Conservation (phyloP, 2,329 filamentous ascomycete species). For the Colletotrichum filicis region DNA sequence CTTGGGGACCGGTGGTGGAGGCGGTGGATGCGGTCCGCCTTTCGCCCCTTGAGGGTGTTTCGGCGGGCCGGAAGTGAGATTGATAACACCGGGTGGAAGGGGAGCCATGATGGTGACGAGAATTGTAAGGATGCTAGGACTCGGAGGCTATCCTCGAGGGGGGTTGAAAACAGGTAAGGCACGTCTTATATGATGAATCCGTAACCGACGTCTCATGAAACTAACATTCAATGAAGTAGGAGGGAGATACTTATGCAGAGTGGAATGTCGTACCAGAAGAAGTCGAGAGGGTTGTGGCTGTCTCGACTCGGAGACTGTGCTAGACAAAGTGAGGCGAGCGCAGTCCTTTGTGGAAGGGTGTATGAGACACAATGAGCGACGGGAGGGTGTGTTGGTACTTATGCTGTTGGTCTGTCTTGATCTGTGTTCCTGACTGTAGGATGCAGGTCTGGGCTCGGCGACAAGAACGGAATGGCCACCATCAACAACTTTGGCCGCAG, state of each 20-base stretch:
- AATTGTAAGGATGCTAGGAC: neutral
- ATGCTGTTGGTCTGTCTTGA: neutral
- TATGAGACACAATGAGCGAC: constrained; percentile 18
- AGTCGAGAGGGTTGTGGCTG: neutral
- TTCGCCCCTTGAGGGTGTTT: neutral
- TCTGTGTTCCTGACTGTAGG: constrained; percentile 15
- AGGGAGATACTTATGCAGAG: neutral
- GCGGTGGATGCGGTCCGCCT: constrained; percentile 5
- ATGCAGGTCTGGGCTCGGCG: neutral
- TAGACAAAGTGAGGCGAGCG: constrained; percentile 31
- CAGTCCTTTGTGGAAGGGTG: constrained; percentile 7
- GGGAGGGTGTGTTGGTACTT: constrained; percentile 23
- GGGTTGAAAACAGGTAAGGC: neutral
- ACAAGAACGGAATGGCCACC: neutral
- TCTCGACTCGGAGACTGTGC: neutral
- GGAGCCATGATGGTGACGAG: constrained; percentile 15
- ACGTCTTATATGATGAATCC: constrained; percentile 5
- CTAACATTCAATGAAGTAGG: neutral
- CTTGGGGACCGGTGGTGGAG: neutral
- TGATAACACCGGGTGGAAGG: constrained; percentile 12
- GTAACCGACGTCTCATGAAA: neutral
- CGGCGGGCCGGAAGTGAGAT: neutral
- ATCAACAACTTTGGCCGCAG: constrained; percentile 13
- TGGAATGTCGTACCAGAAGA: neutral
- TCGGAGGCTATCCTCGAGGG: neutral